phyloP scores from a whole-genome alignment of 1,284 basidiomycete species.

The Lentinula novae-zelandiae region DNA sequence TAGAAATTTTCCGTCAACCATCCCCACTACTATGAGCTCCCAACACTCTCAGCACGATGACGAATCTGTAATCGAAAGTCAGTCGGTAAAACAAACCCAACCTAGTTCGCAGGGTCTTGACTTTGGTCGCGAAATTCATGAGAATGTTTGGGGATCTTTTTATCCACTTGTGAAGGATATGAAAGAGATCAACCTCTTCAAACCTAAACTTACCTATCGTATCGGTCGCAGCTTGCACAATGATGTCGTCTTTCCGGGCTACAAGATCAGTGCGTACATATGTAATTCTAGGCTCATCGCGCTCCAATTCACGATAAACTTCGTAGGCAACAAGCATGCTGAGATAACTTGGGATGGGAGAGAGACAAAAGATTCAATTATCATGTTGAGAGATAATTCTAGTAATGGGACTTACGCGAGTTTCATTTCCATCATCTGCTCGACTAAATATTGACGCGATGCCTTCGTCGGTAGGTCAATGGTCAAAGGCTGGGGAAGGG shows the following conservation, averaged over 20 bases:
- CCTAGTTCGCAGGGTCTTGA: not conserved
- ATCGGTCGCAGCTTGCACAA: slow-evolving; percentile 56
- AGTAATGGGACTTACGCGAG: slow-evolving; percentile 87
- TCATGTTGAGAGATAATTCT: slow-evolving; percentile 69
- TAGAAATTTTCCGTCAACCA: not conserved
- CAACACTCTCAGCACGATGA: not conserved
- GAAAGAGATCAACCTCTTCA: not conserved
- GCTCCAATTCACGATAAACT: not conserved
- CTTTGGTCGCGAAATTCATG: not conserved
- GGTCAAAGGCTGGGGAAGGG: slow-evolving; percentile 59
- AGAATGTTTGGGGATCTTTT: slow-evolving; percentile 5
- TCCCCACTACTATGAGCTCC: not conserved
- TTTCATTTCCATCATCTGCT: slow-evolving; percentile 16
- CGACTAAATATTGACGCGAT: slow-evolving; percentile 1
- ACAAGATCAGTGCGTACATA: slow-evolving; percentile 67
- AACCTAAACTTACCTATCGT: slow-evolving; percentile 25
- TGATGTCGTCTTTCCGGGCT: slow-evolving; percentile 55
- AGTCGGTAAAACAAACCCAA: not conserved
- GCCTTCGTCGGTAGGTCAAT: slow-evolving; percentile 54
- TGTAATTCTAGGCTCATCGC: not conserved
- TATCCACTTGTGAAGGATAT: not conserved
- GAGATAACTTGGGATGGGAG: slow-evolving; percentile 63
- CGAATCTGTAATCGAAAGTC: not conserved
- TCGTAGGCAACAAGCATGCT: slow-evolving; percentile 66
- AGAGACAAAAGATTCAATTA: slow-evolving; percentile 46